Evolutionary conservation across 2,329 filamentous ascomycete genomes (phyloP).

Genomic region (Calycina herbarum): DNA sequence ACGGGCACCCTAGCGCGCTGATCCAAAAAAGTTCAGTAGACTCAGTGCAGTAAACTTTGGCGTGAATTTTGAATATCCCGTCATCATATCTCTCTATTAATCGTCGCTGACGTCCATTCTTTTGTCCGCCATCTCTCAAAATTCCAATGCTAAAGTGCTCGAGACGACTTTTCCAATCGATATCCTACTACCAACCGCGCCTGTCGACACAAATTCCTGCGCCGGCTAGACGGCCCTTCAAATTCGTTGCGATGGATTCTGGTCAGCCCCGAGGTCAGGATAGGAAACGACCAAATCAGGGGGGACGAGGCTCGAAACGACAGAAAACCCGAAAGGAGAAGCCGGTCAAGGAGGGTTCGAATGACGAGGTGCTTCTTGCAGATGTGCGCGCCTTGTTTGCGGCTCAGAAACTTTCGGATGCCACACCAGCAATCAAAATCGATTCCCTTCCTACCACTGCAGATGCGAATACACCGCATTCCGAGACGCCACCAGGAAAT

Average conservation of each 20-base stretch:
- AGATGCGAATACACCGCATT: slow-evolving; percentile 27
- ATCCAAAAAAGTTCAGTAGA: slow-evolving; percentile 2
- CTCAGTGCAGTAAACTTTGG: background rate
- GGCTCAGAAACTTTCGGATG: slow-evolving; percentile 36
- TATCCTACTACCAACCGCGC: background rate
- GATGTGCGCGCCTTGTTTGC: slow-evolving; percentile 60
- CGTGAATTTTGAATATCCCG: background rate
- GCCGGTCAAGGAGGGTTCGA: slow-evolving; percentile 55
- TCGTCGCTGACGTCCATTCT: background rate
- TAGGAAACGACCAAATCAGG: slow-evolving; percentile 35
- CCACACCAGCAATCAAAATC: slow-evolving; percentile 29
- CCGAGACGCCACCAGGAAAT: background rate
- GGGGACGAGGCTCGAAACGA: slow-evolving; percentile 44
- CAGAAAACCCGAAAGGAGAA: slow-evolving; percentile 58
- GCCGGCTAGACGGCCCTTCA: slow-evolving; percentile 12
- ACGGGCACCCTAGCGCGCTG: background rate
- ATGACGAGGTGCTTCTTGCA: slow-evolving; percentile 64
- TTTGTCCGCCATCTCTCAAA: background rate
- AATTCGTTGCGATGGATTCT: slow-evolving; percentile 18
- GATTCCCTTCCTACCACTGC: slow-evolving; percentile 21
- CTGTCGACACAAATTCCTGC: background rate
- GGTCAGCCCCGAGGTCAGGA: slow-evolving; percentile 11
- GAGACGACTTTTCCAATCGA: background rate
- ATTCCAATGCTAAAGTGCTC: background rate
- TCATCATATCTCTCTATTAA: background rate